These are phyloP conservation scores for Vigna angularis DNA, from an alignment of 306 rosid genomes.

Conservation along the genomic window DNA sequence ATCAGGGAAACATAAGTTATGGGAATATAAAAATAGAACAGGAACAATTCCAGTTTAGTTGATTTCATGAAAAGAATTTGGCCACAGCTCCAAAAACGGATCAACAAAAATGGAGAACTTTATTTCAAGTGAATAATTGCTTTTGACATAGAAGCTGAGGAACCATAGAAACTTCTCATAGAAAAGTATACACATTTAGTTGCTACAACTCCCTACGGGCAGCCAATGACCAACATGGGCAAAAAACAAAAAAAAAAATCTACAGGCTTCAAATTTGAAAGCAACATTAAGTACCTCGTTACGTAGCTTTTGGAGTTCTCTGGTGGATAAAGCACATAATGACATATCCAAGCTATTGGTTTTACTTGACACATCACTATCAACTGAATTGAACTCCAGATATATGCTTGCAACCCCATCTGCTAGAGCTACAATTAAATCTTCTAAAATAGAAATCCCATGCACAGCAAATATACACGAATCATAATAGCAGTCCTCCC, in stretches of 20 bases:
- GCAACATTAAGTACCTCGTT: slow-evolving; percentile 69
- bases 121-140: background rate
- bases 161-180: slow-evolving; percentile 25
- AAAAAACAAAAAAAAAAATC: slow-evolving; percentile 28
- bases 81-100: slow-evolving; percentile 13
- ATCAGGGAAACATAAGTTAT: slow-evolving; percentile 1
- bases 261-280: slow-evolving; percentile 30
- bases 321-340: slow-evolving; percentile 82
- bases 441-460: slow-evolving; percentile 89
- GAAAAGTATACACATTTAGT: slow-evolving; percentile 10
- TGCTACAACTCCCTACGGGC: background rate
- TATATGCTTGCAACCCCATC: slow-evolving; percentile 85
- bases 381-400: slow-evolving; percentile 93
- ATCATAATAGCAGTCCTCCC: slow-evolving; percentile 73
- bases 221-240: slow-evolving; percentile 1
- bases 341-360: slow-evolving; percentile 64
- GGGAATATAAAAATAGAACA: slow-evolving; percentile 11
- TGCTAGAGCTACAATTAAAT: slow-evolving; percentile 80
- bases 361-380: slow-evolving; percentile 73
- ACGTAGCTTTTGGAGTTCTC: slow-evolving; percentile 89
- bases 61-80: slow-evolving; percentile 23
- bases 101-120: slow-evolving; percentile 6
- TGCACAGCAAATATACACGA: slow-evolving; percentile 63
- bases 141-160: background rate
- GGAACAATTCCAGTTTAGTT: slow-evolving; percentile 14